phyloP scores from a whole-genome alignment of 768 basidiomycete species.

The Pisolithus microcarpus region DNA sequence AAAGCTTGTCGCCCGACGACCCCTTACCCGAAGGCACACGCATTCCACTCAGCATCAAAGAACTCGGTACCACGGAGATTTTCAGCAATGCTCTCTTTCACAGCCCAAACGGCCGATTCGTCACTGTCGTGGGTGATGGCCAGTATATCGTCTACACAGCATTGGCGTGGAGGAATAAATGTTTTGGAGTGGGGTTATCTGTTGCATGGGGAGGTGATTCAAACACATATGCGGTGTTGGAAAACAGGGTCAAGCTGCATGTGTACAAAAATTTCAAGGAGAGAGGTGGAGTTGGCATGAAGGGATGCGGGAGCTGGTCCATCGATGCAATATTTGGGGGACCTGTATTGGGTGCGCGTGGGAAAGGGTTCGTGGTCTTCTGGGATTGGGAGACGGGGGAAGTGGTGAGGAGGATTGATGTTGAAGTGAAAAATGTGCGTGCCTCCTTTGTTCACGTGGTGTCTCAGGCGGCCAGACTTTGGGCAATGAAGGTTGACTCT shows the following conservation, averaged over 20 bases:
- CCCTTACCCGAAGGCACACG: slow-evolving; percentile 68
- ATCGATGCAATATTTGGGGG: slow-evolving; percentile 86
- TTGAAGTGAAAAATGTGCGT: slow-evolving; percentile 86
- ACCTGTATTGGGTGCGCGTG: slow-evolving; percentile 75
- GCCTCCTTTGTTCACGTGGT: not conserved
- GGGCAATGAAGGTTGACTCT: too few relatives aligned
- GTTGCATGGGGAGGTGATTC: slow-evolving; percentile 97
- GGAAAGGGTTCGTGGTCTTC: slow-evolving; percentile 89
- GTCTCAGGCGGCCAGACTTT: not conserved
- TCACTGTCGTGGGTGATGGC: slow-evolving; percentile 94
- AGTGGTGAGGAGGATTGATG: slow-evolving; percentile 89
- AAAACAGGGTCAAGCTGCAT: slow-evolving; percentile 75
- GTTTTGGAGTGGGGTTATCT: slow-evolving; percentile 84
- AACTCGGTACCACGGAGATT: slow-evolving; percentile 92
- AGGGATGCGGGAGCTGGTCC: slow-evolving; percentile 75
- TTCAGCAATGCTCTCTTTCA: slow-evolving; percentile 81
- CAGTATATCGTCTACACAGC: slow-evolving; percentile 99
- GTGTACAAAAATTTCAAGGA: slow-evolving; percentile 95
- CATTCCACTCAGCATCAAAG: slow-evolving; percentile 71
- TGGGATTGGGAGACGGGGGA: slow-evolving; percentile 99
- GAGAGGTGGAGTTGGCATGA: slow-evolving; percentile 57
- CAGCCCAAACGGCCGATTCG: slow-evolving; percentile 94
- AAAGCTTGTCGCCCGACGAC: slow-evolving; percentile 41
- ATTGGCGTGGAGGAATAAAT: slow-evolving; percentile 97
- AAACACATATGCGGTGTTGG: slow-evolving; percentile 93